Evolutionary conservation across 768 basidiomycete genomes (phyloP), one percentile per base, ranked within the genome.

Genomic region (Exsudoporus frostii): DNA sequence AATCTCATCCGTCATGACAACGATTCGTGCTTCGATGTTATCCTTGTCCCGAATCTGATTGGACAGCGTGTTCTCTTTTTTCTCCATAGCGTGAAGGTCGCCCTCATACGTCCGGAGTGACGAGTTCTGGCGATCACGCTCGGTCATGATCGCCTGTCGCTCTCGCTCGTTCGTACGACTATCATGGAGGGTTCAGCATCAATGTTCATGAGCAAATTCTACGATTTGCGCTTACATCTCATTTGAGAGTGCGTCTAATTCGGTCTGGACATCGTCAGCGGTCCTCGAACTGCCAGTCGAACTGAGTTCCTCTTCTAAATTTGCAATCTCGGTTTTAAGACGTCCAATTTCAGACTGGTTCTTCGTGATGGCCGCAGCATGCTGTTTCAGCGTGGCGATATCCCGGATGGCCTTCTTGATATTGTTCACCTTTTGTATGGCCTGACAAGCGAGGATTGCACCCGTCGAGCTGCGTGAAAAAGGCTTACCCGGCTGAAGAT

Each of bases 261-360:
- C 86, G 24, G 61, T 71, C 67, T 98, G 89, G 15, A 98, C 86
- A 43, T 95, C 93, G 42, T 92, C 90, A 1, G 82, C 80, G 1
- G 94, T 93, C 69, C 84, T 90, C 14, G 82, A 79, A 32, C 86
- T 88, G 2, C 94, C 95, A 2, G 84, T 84, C 7, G 79, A 71
- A 19, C 78, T 72, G 15, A 99, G 77, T 43, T 88, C 83, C 43
- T 73, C 72, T 68, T 97, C 91, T 41, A 93, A 73, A 43, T 75
- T 72, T 9, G 67, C 56, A 41, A 88, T 80, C 36, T 93, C 90
- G 38, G 78, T 72, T 48, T 78, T 75, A 17, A 92, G 76, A 14
- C 75, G 75, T 48, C 81, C 76, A 33, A 84, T 68, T 58, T 91
- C 85, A 60, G 72, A 75, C 48, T 80, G 80, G 19, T 85, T 74